A percentile compares a stretch with the other conserved stretches of the same genome.
Conservation (phyloP, 352 stramenopile genomes). For the Phytophthora megakarya region DNA sequence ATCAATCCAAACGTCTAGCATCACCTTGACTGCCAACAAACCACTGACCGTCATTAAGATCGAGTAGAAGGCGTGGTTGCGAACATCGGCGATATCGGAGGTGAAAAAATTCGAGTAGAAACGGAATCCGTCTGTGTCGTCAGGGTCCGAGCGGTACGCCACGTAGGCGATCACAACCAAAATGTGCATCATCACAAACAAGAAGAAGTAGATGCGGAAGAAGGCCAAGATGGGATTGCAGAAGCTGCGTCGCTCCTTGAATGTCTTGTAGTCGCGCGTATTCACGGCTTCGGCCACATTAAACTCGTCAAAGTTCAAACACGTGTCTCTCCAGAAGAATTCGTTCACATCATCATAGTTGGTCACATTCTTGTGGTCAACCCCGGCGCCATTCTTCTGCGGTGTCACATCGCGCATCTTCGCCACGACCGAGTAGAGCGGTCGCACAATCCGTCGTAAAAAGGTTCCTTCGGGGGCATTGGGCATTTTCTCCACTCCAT, state of each 20-base stretch:
- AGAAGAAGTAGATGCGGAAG: conserved; percentile 89
- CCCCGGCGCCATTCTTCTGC: conserved; percentile 36
- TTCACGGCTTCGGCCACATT: conserved; percentile 79
- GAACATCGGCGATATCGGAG: conserved; percentile 63
- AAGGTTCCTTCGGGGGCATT: conserved; percentile 77
- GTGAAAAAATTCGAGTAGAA: conserved; percentile 84
- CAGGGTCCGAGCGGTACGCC: conserved; percentile 69
- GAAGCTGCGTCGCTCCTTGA: conserved; percentile 84
- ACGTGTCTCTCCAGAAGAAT: conserved; percentile 85
- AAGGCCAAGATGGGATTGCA: conserved; percentile 83
- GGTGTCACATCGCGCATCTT: conserved; percentile 60
- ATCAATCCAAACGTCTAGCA: conserved; percentile 86
- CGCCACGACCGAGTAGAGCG: conserved; percentile 77
- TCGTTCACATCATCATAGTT: conserved; percentile 93
- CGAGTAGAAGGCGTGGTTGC: conserved; percentile 77
- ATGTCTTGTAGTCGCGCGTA: conserved; percentile 78
- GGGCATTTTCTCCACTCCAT: conserved; percentile 58
- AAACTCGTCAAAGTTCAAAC: conserved; percentile 82
- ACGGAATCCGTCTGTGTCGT: conserved; percentile 49
- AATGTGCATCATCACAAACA: conserved; percentile 81
- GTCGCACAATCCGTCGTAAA: conserved; percentile 70
- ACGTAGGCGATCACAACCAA: conserved; percentile 85
- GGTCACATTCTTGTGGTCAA: conserved; percentile 87
- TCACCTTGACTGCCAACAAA: conserved; percentile 66
- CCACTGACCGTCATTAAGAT: conserved; percentile 72